Evolutionary conservation across 2,329 filamentous ascomycete species (phyloP), one percentile per base, ranked within the genome.

Genomic region (Dactylellina cionopaga): DNA sequence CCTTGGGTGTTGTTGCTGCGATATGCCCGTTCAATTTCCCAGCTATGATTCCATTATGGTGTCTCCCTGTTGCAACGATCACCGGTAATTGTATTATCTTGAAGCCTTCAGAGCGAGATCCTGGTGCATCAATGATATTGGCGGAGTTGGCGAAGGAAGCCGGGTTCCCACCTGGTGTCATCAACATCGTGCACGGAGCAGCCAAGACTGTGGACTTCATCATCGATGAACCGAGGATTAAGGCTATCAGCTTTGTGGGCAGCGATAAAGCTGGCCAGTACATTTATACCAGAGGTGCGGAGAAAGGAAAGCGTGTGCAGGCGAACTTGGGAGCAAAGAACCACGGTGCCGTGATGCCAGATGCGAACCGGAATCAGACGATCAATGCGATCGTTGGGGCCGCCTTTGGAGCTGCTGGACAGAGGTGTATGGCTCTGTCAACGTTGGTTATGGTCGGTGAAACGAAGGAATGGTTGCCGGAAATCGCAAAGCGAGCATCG

Each of bases 11-110:
- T 31, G 88, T 90, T 43, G 90, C 91, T 66, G 90, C 91, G 68
- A 95, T 95, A 76, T 95, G 91, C 84, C 91, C 91, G 1, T 95
- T 95, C 80, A 95, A 95, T 84, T 95, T 95, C 82, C 91, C 91
- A 43, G 91, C 91, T 77, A 96, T 96, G 91, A 95, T 96, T 80
- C 92, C 91, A 2, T 85, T 96, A n/a, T 96, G 91, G 91, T 92
- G 87, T 73, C 92, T 96, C 74, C 92, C 91, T 37, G 90, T 95
- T 77, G 91, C 91, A 47, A 91, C 91, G 43, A 87, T 93, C 25
- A 92, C 90, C 15, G 91, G 91, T 56, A 96, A 96, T 83, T 93
- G 90, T 11, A 84, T 92, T 68, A 87, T 96, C 76, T 84, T 96
- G 77, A 96, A 96, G 85, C 91, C 91, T 7, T 94, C 91, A 0